Evolutionary conservation across 2,329 filamentous ascomycete species (phyloP).

Genomic region (Sarocladiaceae sp.): DNA sequence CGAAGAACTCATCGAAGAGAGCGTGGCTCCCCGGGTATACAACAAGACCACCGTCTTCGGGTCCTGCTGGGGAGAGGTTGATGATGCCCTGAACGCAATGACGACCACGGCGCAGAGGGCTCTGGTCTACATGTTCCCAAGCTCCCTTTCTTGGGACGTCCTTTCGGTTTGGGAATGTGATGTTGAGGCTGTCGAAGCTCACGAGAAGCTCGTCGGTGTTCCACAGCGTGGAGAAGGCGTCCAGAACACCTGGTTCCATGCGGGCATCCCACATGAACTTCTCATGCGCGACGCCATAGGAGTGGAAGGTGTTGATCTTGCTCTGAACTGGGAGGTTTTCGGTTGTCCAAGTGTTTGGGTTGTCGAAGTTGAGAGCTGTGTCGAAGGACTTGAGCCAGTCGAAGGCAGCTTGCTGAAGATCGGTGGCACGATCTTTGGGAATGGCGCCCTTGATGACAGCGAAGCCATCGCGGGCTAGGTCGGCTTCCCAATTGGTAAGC

Average conservation of each 20-base stretch:
- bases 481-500: too few species aligned
- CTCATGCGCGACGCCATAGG: slow-evolving; percentile 32
- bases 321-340: slow-evolving; percentile 31
- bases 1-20: too few species aligned
- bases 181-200: slow-evolving; percentile 40
- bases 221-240: slow-evolving; percentile 35
- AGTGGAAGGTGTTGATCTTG: slow-evolving; percentile 21
- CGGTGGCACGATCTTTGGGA: slow-evolving; percentile 29
- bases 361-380: slow-evolving; percentile 28
- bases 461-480: too few species aligned
- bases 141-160: slow-evolving; percentile 10
- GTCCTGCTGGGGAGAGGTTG: too few species aligned
- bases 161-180: slow-evolving; percentile 28
- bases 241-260: slow-evolving; percentile 32
- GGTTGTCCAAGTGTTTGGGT: slow-evolving; percentile 30
- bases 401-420: slow-evolving; percentile 34
- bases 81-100: too few species aligned
- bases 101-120: slow-evolving; percentile 19
- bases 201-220: slow-evolving; percentile 37
- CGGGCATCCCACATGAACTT: slow-evolving; percentile 35
- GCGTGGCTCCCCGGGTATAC: too few species aligned
- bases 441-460: slow-evolving; percentile 36
- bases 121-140: slow-evolving; percentile 27
- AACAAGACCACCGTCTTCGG: too few species aligned
- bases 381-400: slow-evolving; percentile 38